Conservation (phyloP, 2,329 filamentous ascomycete species). For the Zarea fungicola region DNA sequence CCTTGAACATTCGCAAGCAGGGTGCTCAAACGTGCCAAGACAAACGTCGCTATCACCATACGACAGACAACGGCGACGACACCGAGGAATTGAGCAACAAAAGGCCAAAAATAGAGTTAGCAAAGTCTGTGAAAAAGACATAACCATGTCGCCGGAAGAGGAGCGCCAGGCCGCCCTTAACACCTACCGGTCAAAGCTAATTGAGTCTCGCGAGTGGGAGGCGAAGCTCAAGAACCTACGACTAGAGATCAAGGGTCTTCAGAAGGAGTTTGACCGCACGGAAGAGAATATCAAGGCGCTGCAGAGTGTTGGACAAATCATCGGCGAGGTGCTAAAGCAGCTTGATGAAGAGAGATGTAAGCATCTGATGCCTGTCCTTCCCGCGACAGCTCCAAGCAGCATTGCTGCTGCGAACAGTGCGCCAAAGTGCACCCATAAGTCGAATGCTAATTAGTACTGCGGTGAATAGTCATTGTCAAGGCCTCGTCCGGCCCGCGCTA, state of each 20-base stretch:
- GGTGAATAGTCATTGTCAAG: conserved; percentile 84
- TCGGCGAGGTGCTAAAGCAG: conserved; percentile 98
- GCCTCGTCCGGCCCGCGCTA: conserved; percentile 96
- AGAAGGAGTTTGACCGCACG: conserved; percentile 92
- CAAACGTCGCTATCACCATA: neutral
- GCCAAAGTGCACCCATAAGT: conserved; percentile 17
- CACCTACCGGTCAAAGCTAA: conserved; percentile 73
- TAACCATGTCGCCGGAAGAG: conserved; percentile 48
- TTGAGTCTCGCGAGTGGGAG: conserved; percentile 98
- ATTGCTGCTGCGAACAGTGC: neutral
- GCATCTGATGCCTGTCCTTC: conserved; percentile 28
- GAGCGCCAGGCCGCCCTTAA: conserved; percentile 66
- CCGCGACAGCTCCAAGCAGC: neutral
- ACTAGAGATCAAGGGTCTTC: conserved; percentile 90
- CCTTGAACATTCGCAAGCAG: neutral
- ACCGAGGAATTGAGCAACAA: neutral
- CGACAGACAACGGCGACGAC: neutral
- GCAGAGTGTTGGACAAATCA: conserved; percentile 98
- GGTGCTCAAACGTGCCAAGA: neutral
- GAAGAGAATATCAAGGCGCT: conserved; percentile 99
- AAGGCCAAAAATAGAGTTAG: neutral
- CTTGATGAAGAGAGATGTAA: conserved; percentile 96
- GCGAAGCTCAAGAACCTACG: conserved; percentile 92
- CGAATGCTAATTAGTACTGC: neutral
- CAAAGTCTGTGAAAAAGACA: conserved; percentile 10